These are phyloP conservation scores for Mikania micrantha DNA, from an alignment of 129 eudicot species.

Conservation along the genomic window DNA sequence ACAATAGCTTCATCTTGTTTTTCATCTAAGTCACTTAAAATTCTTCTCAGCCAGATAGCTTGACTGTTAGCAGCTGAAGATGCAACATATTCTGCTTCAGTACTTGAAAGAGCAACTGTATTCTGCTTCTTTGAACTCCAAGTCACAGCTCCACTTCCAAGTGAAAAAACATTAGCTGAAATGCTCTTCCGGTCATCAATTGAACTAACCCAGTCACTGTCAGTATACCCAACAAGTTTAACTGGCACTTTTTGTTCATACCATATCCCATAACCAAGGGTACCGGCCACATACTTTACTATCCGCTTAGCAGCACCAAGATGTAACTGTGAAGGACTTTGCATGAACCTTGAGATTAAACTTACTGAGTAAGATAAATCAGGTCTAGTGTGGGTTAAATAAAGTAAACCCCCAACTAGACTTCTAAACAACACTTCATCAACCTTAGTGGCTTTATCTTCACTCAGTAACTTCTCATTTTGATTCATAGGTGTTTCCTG, in stretches of 20 bases:
- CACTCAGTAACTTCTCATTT: not conserved
- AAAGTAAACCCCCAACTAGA: not conserved
- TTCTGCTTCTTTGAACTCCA: not conserved
- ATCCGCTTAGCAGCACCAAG: not conserved
- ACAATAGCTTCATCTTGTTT: not conserved
- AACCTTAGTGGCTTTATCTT: not conserved
- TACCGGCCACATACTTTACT: not conserved
- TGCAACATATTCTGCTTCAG: not conserved
- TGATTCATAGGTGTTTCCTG: not conserved
- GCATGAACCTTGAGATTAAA: not conserved
- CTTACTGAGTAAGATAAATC: not conserved
- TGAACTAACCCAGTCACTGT: not conserved
- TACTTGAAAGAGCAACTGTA: not conserved
- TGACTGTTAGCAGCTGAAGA: not conserved
- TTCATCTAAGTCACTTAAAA: not conserved
- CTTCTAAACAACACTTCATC: not conserved
- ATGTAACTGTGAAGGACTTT: not conserved
- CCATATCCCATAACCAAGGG: not conserved
- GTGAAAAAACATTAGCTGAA: not conserved
- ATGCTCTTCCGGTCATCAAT: not conserved
- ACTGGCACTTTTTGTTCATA: not conserved
- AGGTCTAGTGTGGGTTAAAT: not conserved
- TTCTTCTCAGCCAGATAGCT: not conserved
- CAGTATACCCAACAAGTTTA: not conserved
- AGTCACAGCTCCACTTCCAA: not conserved